Base-by-base conservation (phyloP, 2,329 filamentous ascomycete genomes). In the Colletotrichum gigasporum region DNA sequence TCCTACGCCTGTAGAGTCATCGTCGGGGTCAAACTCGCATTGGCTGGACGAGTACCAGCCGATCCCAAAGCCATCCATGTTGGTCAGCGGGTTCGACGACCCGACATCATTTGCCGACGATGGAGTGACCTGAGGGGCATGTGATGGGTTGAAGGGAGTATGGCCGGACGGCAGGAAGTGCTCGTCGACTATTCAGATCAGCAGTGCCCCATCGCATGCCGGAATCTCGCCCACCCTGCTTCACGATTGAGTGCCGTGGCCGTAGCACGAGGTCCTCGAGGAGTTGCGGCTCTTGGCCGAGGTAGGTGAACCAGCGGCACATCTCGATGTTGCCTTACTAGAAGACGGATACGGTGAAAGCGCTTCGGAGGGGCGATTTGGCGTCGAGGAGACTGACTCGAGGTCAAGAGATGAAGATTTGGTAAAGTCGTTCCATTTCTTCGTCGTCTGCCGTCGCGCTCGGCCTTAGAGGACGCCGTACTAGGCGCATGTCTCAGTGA, bases 281-380 rank as follows among this genome's bases (percentile, higher is more conserved):
- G 18, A 64, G 61, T 24, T 62, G 61, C 2, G 56, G 39, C 41
- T 64, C 61, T n/a, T 64, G 30, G 26, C 61, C 56, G 14, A 64
- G 7, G 30, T 64, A 64, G 9, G 48, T 44, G 22, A 64, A 50
- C 61, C 56, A 64, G 41, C 61, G 61, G 6, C 61, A 64, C 61
- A 64, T 64, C 0, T 9, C 24, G 9, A n/a, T n/a, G 6, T 16
- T 32, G 5, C 24, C 28, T 22, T n/a, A 14, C 16, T 47, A 7
- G 3, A 20, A 16, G n/a, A 26, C n/a, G 20, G 26, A 18, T 34
- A 32, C 22, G 14, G 14, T 22, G 47, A 28, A 18, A n/a, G 28
- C n/a, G 22, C 20, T 47, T 47, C n/a, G n/a, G 24, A 47, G 42
- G 20, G 20, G 20, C 24, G 20, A n/a, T n/a, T n/a, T n/a, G n/a